Conservation (phyloP, 2,329 filamentous ascomycete genomes). For the Dothideomycetidae sp. region DNA sequence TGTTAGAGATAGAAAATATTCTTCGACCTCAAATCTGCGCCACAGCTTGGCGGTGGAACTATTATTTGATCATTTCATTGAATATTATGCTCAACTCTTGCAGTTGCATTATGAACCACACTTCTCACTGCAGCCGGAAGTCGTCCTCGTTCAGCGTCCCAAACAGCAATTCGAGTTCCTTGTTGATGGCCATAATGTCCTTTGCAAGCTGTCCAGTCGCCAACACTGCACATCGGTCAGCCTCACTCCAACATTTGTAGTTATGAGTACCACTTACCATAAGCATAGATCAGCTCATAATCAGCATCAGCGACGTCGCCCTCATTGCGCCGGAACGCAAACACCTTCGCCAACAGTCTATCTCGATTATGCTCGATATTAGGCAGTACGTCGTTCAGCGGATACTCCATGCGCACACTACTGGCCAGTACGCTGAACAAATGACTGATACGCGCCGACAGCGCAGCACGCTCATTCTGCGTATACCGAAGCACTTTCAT, state of each 20-base stretch:
- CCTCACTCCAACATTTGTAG: background rate
- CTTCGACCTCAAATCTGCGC: no score
- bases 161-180: constrained; percentile 45
- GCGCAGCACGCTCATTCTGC: constrained; percentile 57
- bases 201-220: constrained; percentile 46
- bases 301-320: constrained; percentile 53
- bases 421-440: constrained; percentile 74
- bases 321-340: constrained; percentile 65
- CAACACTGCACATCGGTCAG: constrained; percentile 33
- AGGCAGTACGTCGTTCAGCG: constrained; percentile 76
- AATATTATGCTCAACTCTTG: no score
- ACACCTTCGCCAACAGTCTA: constrained; percentile 70
- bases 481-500: constrained; percentile 69
- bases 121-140: constrained; percentile 38
- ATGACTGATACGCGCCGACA: constrained; percentile 85
- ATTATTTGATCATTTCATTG: no score
- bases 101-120: no score
- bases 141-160: constrained; percentile 48
- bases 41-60: no score
- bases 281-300: constrained; percentile 85
- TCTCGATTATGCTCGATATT: constrained; percentile 70
- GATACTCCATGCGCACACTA: constrained; percentile 88
- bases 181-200: constrained; percentile 40
- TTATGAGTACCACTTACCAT: constrained; percentile 41
- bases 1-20: no score